These are phyloP conservation scores for Angomonas ambiguus DNA, from an alignment of 208 protist species.

Conservation along the genomic window DNA sequence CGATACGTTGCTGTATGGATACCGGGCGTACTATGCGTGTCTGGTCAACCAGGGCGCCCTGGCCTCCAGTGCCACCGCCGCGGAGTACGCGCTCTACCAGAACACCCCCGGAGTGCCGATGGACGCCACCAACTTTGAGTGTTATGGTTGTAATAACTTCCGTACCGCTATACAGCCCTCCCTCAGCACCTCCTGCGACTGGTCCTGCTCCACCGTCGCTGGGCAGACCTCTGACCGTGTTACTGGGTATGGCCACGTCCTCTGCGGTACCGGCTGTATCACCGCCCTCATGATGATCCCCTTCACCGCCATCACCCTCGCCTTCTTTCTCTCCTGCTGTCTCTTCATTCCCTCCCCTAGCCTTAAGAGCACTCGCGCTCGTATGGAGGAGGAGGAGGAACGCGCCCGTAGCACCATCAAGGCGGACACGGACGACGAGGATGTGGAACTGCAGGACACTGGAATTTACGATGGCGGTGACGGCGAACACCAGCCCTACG, in stretches of 20 bases:
- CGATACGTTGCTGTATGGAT: conserved; percentile 19
- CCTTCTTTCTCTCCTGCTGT: conserved; percentile 32
- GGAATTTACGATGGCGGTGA: neutral
- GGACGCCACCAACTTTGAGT: conserved; percentile 21
- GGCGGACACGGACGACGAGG: neutral
- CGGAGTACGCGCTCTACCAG: conserved; percentile 10
- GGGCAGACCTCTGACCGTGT: conserved; percentile 22
- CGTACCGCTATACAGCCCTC: conserved; percentile 12
- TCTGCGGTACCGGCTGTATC: conserved; percentile 46
- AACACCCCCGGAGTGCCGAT: conserved; percentile 33
- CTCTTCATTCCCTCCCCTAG: conserved; percentile 49
- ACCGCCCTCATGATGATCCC: conserved; percentile 37
- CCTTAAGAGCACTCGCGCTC: conserved; percentile 31
- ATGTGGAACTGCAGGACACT: neutral
- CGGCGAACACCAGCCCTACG: neutral
- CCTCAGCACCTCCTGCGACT: conserved; percentile 11
- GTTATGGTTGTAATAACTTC: conserved; percentile 48
- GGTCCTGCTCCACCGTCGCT: conserved; percentile 23
- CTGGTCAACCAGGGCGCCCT: conserved; percentile 18
- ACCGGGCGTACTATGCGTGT: conserved; percentile 38
- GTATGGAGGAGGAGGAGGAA: conserved; percentile 8
- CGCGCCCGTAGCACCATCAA: neutral
- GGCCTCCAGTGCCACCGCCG: neutral
- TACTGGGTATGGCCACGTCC: conserved; percentile 44
- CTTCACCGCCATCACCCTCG: conserved; percentile 24